Evolutionary conservation across 164 flowering plant species (phyloP).

Genomic region (Liquidambar formosana): DNA sequence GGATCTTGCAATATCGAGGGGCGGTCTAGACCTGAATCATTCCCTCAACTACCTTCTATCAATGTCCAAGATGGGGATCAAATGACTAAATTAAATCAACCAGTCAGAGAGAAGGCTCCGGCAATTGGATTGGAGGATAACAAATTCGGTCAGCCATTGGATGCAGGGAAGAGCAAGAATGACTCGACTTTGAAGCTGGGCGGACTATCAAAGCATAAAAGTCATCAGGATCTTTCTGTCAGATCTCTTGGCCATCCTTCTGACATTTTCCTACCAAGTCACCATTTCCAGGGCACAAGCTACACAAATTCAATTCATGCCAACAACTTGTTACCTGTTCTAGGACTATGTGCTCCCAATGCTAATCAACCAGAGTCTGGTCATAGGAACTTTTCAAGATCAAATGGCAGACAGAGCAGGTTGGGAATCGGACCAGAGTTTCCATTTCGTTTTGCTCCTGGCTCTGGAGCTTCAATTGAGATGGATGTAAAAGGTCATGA

Average conservation of each 20-base stretch:
- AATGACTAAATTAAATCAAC: slow-evolving; percentile 21
- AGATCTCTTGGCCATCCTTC: slow-evolving; percentile 29
- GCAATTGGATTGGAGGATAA: slow-evolving; percentile 35
- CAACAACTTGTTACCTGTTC: slow-evolving; percentile 64
- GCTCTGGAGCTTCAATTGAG: slow-evolving; percentile 36
- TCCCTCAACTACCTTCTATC: slow-evolving; percentile 19
- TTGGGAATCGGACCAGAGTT: slow-evolving; percentile 53
- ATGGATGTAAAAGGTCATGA: slow-evolving; percentile 38
- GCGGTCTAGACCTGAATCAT: slow-evolving; percentile 26
- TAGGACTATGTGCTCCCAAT: slow-evolving; percentile 93
- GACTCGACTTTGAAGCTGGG: slow-evolving; percentile 34
- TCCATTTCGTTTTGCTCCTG: slow-evolving; percentile 54
- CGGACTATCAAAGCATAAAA: slow-evolving; percentile 38
- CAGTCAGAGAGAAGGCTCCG: slow-evolving; percentile 31
- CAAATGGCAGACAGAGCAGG: slow-evolving; percentile 40
- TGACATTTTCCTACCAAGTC: slow-evolving; percentile 36
- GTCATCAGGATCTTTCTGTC: slow-evolving; percentile 45
- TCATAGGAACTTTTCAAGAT: slow-evolving; percentile 41
- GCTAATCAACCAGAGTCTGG: slow-evolving; percentile 52
- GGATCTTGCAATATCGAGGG: slow-evolving; percentile 30
- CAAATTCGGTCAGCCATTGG: slow-evolving; percentile 25
- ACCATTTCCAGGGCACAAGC: slow-evolving; percentile 31
- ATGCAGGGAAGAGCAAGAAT: slow-evolving; percentile 34
- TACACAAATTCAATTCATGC: slow-evolving; percentile 27
- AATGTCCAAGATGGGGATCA: slow-evolving; percentile 25